These are phyloP conservation scores for Tulasnella sp. DNA, from an alignment of 768 basidiomycete species.

Conservation along the genomic window DNA sequence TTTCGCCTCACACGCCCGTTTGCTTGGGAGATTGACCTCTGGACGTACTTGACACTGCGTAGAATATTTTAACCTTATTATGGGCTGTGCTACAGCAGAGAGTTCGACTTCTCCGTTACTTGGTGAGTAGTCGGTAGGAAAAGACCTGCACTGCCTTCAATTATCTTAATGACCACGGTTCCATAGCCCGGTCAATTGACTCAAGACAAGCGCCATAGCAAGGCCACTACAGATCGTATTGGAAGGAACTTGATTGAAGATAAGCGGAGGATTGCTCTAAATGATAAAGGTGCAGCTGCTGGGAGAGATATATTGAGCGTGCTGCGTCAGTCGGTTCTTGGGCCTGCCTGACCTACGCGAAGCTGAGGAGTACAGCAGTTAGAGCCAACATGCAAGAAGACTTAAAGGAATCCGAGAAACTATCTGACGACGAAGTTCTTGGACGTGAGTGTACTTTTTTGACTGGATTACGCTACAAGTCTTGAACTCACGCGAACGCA, in stretches of 20 bases:
- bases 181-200: conserved; percentile 2
- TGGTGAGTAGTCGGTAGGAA: neutral
- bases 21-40: neutral
- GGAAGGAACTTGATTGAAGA: conserved; percentile 8
- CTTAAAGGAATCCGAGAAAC: conserved; percentile 48
- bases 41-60: neutral
- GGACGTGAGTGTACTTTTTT: conserved; percentile 42
- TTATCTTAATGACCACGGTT: neutral
- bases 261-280: neutral
- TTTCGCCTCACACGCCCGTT: neutral
- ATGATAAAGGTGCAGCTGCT: neutral
- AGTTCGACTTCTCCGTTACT: neutral
- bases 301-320: conserved; percentile 21
- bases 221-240: conserved; percentile 10
- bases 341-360: neutral
- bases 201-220: neutral
- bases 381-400: conserved; percentile 62
- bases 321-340: neutral
- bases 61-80: neutral
- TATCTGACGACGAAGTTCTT: conserved; percentile 62
- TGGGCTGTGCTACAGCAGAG: conserved; percentile 1
- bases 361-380: conserved; percentile 38
- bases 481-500: conserved; percentile 31
- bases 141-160: neutral
- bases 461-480: neutral